Conservation (phyloP, 208 protist species). For the Zelonia costaricensis region DNA sequence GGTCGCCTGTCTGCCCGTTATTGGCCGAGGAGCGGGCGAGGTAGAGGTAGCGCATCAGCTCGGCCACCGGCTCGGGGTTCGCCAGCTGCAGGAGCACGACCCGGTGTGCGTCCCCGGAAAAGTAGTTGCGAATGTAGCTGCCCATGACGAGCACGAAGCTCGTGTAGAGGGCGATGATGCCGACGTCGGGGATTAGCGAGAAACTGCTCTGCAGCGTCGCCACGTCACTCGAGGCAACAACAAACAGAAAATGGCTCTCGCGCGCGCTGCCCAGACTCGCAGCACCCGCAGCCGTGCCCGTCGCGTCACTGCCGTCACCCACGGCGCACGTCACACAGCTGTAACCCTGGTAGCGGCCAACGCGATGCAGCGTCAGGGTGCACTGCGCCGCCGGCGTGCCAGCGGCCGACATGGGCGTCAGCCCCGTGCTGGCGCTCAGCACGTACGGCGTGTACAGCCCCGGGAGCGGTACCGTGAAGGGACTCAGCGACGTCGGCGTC, state of each 20-base stretch:
- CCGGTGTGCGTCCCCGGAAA: constrained; percentile 52
- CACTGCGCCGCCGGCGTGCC: constrained; percentile 6
- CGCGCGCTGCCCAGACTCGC: too few relatives aligned
- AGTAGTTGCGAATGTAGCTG: constrained; percentile 44
- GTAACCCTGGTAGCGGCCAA: constrained; percentile 16
- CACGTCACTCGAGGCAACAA: constrained; percentile 48
- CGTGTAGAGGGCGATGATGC: constrained; percentile 80
- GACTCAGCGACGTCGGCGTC: neutral
- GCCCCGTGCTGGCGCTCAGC: constrained; percentile 4
- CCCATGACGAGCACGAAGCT: constrained; percentile 78
- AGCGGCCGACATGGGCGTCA: neutral
- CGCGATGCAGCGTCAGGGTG: constrained; percentile 16
- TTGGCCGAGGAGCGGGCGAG: constrained; percentile 45
- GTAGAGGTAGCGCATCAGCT: constrained; percentile 61
- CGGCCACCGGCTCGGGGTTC: constrained; percentile 53
- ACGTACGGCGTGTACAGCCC: constrained; percentile 26
- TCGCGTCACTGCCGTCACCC: neutral
- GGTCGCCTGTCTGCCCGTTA: constrained; percentile 39
- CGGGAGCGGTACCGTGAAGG: constrained; percentile 3
- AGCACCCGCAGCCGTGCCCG: too few relatives aligned
- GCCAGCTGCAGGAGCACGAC: constrained; percentile 55
- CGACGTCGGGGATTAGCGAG: constrained; percentile 53
- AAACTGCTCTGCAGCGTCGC: constrained; percentile 32
- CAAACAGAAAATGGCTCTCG: too few relatives aligned
- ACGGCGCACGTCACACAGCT: constrained; percentile 10